Conservation (phyloP, 2,329 filamentous ascomycete species). For the Graphilbum fragrans region DNA sequence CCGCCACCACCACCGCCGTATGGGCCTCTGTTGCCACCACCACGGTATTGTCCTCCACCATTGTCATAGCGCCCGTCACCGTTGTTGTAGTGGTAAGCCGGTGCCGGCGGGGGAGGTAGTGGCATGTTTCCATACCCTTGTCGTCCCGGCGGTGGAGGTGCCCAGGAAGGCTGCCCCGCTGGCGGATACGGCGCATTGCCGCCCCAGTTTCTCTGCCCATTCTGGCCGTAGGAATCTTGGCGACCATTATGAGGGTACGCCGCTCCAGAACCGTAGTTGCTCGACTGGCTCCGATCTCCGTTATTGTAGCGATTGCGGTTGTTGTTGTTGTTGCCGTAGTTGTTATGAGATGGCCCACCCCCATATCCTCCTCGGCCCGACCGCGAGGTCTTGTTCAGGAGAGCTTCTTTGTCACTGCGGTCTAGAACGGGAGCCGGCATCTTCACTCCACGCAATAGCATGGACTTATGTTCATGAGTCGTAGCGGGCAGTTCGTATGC, state of each 20-base stretch:
- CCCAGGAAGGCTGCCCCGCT: conserved; percentile 20
- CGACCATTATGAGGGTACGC: conserved; percentile 10
- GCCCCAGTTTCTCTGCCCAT: conserved; percentile 9
- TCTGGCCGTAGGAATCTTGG: conserved; percentile 5
- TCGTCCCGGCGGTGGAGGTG: conserved; percentile 31
- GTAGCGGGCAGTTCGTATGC: conserved; percentile 72
- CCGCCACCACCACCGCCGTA: no score
- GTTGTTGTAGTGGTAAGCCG: conserved; percentile 6
- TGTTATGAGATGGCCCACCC: conserved; percentile 30
- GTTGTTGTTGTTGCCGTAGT: conserved; percentile 17
- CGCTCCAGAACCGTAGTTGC: conserved; percentile 35
- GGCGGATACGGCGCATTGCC: conserved; percentile 12
- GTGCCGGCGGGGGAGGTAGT: conserved; percentile 31
- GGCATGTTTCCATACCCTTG: conserved; percentile 31
- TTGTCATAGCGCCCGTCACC: conserved; percentile 1
- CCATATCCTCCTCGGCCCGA: conserved; percentile 58
- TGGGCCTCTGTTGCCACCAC: neutral
- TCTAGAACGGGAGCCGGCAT: conserved; percentile 62
- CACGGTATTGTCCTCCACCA: neutral
- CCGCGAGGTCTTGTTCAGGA: conserved; percentile 52
- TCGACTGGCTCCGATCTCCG: conserved; percentile 21
- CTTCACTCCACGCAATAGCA: conserved; percentile 77
- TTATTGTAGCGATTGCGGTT: neutral
- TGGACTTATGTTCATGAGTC: conserved; percentile 73
- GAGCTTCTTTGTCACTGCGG: conserved; percentile 60